Evolutionary conservation across 192 early-diverging fungal species (phyloP).

Genomic region (Pilobolus umbonatus): DNA sequence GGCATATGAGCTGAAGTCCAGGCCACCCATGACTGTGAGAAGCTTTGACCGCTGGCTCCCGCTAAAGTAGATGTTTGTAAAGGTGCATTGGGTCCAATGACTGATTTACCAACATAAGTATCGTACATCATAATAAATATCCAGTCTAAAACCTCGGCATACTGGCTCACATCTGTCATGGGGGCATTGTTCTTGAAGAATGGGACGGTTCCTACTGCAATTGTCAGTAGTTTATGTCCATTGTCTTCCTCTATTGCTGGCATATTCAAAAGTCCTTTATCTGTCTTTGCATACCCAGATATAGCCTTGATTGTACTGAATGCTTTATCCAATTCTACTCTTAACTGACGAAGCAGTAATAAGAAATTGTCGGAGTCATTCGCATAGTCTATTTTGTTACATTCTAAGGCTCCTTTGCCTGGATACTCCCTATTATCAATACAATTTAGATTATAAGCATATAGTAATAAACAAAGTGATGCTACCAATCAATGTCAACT

Average conservation of each 20-base stretch:
- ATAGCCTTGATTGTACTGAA: background rate
- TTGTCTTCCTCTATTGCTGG: background rate
- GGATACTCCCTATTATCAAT: constrained; percentile 2
- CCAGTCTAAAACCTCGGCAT: constrained; percentile 1
- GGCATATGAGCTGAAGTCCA: constrained; percentile 2
- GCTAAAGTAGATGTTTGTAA: background rate
- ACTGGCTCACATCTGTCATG: background rate
- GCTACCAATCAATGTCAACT: constrained; percentile 3
- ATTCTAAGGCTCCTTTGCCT: constrained; percentile 5
- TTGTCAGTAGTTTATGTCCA: background rate
- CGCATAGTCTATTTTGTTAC: constrained; percentile 6
- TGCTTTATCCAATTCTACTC: constrained; percentile 4
- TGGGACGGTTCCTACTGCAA: constrained; percentile 2
- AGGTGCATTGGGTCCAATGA: constrained; percentile 7
- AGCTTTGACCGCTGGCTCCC: background rate
- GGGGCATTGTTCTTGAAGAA: constrained; percentile 7
- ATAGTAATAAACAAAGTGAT: background rate
- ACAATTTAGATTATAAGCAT: background rate
- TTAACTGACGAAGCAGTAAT: constrained; percentile 1
- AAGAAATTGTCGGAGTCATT: constrained; percentile 6
- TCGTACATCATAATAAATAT: constrained; percentile 10
- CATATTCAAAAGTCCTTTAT: background rate
- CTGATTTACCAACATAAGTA: constrained; percentile 6
- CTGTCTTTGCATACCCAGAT: background rate
- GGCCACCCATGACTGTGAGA: background rate